A percentile compares a stretch with the other conserved stretches of the same genome.
phyloP scores from a whole-genome alignment of 2,329 filamentous ascomycete genomes.

The Xylaria sp. region DNA sequence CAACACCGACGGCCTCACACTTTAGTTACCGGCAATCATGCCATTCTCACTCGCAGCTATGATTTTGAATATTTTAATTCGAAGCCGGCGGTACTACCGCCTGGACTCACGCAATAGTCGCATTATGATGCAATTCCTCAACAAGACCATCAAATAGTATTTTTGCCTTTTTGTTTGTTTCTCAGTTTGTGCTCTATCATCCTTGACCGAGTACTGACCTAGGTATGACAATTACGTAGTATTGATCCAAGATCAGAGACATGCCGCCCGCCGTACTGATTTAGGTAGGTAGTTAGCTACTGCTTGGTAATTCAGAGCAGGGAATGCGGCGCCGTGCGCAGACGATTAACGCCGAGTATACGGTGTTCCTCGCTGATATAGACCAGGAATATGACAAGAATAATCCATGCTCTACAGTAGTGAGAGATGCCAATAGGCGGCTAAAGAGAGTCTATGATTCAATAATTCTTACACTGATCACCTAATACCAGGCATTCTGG shows the following conservation, averaged over 20 bases:
- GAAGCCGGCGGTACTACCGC: no score
- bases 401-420: background rate
- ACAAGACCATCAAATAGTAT: background rate
- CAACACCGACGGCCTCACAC: no score
- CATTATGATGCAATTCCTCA: background rate
- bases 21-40: no score
- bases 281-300: background rate
- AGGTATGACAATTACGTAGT: background rate
- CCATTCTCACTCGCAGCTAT: no score
- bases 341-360: background rate
- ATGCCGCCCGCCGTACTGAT: background rate
- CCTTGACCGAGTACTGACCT: no score
- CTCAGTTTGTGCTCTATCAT: background rate
- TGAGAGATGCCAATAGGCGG: background rate
- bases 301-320: conserved; percentile 8
- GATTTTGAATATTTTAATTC: no score
- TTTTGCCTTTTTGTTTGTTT: background rate
- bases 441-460: no score
- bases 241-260: background rate
- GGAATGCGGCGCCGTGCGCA: background rate
- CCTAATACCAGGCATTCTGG: no score
- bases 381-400: background rate
- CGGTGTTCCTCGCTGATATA: background rate
- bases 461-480: no score
- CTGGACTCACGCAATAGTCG: background rate